phyloP scores from a whole-genome alignment of 345 rosid species.

The Populus tremula region DNA sequence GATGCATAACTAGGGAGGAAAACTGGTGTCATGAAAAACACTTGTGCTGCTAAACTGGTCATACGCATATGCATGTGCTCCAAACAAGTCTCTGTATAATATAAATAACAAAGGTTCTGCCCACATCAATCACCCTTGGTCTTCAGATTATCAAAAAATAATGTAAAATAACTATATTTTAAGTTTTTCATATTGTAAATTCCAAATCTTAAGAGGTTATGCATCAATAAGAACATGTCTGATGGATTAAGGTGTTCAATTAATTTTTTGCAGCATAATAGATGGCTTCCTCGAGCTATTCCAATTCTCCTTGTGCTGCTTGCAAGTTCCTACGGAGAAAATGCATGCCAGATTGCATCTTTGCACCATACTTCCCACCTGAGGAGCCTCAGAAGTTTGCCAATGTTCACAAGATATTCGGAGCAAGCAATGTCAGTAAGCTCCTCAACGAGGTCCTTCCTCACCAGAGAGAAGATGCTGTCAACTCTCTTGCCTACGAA shows the following conservation, averaged over 20 bases:
- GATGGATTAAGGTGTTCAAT: not conserved
- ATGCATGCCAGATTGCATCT: slow-evolving; percentile 32
- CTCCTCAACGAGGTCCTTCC: slow-evolving; percentile 28
- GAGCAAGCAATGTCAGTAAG: slow-evolving; percentile 36
- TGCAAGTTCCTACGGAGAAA: slow-evolving; percentile 38
- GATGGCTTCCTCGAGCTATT: slow-evolving; percentile 29
- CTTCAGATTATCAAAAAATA: not conserved
- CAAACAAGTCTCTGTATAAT: not conserved
- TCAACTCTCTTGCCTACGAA: slow-evolving; percentile 36
- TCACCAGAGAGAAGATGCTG: slow-evolving; percentile 37
- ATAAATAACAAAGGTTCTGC: not conserved
- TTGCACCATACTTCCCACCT: slow-evolving; percentile 32
- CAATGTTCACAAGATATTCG: slow-evolving; percentile 34
- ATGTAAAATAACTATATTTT: too few relatives aligned
- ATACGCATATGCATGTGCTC: not conserved
- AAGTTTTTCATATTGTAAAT: not conserved
- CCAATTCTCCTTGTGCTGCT: slow-evolving; percentile 36
- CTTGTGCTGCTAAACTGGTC: not conserved
- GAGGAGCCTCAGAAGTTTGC: slow-evolving; percentile 33
- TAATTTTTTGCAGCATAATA: not conserved
- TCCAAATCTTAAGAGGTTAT: not conserved
- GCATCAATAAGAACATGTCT: not conserved
- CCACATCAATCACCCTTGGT: not conserved
- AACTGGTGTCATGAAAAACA: not conserved
- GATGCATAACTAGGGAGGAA: not conserved